These are phyloP conservation scores for Pseudofabraea citricarpa DNA, from an alignment of 2,329 filamentous ascomycete genomes.

Conservation along the genomic window DNA sequence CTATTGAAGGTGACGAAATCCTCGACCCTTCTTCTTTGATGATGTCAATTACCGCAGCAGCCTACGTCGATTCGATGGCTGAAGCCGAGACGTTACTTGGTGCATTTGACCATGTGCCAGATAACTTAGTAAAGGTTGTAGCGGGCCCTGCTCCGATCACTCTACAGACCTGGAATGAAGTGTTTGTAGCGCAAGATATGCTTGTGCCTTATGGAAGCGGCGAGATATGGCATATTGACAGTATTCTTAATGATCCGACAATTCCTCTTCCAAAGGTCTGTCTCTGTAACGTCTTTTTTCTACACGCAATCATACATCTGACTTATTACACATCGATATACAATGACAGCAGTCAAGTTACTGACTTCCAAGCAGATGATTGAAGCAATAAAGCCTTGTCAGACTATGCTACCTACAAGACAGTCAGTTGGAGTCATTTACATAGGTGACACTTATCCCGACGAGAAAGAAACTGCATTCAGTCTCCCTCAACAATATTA, in stretches of 20 bases:
- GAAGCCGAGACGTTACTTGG: constrained; percentile 6
- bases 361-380: no score
- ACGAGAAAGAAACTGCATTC: constrained; percentile 9
- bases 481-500: constrained; percentile 16
- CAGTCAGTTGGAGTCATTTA: constrained; percentile 6
- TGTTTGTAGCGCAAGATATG: constrained; percentile 5
- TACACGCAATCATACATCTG: no score
- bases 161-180: constrained; percentile 4
- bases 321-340: no score
- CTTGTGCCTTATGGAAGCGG: constrained; percentile 4
- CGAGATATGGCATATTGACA: constrained; percentile 11
- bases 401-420: not conserved
- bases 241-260: constrained; percentile 10
- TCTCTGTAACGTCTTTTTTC: no score
- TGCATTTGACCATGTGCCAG: constrained; percentile 4
- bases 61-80: constrained; percentile 5
- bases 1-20: not conserved
- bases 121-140: not conserved
- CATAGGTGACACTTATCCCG: constrained; percentile 8
- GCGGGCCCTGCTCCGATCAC: not conserved
- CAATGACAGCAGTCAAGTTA: no score
- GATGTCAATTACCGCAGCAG: not conserved
- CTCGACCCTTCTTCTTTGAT: not conserved
- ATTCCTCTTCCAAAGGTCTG: not conserved
- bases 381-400: not conserved